Evolutionary conservation across 2,329 filamentous ascomycete genomes (phyloP).

Genomic region (Trichoderma sp.): DNA sequence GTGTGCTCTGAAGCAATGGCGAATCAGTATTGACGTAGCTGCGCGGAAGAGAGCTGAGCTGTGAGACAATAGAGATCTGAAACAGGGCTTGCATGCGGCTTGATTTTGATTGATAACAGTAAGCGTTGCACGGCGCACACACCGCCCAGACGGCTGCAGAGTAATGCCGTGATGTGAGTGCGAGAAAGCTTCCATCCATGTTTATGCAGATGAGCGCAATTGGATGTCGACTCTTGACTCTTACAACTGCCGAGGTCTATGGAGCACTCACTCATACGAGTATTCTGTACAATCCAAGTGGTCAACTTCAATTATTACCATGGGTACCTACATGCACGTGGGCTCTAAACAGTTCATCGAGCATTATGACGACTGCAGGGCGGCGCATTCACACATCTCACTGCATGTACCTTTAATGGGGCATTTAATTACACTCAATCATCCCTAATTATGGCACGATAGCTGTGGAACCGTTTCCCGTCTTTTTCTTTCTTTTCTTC

Average conservation of each 20-base stretch:
- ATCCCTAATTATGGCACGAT: neutral
- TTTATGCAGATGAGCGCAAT: neutral
- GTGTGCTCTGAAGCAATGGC: too few relatives aligned
- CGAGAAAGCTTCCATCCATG: neutral
- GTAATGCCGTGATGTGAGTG: neutral
- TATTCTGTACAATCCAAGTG: neutral
- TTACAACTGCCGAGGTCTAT: neutral
- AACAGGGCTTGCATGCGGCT: neutral
- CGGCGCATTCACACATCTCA: constrained; percentile 11
- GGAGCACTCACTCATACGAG: neutral
- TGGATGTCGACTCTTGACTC: neutral
- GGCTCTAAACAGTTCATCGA: neutral
- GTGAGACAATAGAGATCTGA: constrained; percentile 8
- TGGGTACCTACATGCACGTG: neutral
- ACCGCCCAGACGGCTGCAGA: neutral
- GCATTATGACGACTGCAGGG: constrained; percentile 8
- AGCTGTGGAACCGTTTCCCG: neutral
- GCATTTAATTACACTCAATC: neutral
- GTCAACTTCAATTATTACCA: neutral
- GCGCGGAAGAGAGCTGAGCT: neutral
- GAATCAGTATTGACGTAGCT: neutral
- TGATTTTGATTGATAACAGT: neutral
- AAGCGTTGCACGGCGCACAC: neutral
- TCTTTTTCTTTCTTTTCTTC: neutral
- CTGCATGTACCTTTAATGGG: constrained; percentile 2